Evolutionary conservation across 2,329 filamentous ascomycete genomes (phyloP).

Genomic region (Colletotrichum tofieldiae): DNA sequence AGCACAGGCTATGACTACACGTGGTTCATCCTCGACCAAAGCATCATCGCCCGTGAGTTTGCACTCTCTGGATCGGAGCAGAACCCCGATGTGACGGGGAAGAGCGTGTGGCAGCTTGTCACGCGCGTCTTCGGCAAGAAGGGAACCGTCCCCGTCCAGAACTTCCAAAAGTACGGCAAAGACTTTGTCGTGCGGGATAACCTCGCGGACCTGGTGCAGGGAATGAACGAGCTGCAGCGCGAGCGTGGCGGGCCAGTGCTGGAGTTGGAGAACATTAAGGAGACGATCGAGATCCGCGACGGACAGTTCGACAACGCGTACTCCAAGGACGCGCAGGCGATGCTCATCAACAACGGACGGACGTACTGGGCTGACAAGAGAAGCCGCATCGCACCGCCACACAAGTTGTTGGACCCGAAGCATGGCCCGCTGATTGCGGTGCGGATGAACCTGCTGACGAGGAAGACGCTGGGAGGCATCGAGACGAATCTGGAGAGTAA

Average conservation of each 20-base stretch:
- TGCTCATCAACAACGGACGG: slow-evolving; percentile 72
- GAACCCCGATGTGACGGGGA: slow-evolving; percentile 73
- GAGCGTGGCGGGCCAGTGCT: slow-evolving; percentile 64
- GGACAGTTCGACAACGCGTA: slow-evolving; percentile 70
- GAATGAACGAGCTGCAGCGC: slow-evolving; percentile 71
- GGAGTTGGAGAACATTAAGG: slow-evolving; percentile 60
- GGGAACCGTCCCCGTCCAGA: slow-evolving; percentile 69
- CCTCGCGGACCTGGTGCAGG: slow-evolving; percentile 68
- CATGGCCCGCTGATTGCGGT: slow-evolving; percentile 74
- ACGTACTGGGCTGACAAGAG: slow-evolving; percentile 69
- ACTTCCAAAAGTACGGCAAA: slow-evolving; percentile 71
- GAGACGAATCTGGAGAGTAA: slow-evolving; percentile 72
- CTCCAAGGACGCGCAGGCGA: slow-evolving; percentile 74
- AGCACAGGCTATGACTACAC: slow-evolving; percentile 74
- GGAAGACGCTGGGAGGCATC: slow-evolving; percentile 74
- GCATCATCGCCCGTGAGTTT: slow-evolving; percentile 74
- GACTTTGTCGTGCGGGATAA: slow-evolving; percentile 74
- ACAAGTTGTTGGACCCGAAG: slow-evolving; percentile 67
- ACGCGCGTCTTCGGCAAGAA: slow-evolving; percentile 66
- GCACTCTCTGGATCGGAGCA: slow-evolving; percentile 75
- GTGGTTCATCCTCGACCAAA: slow-evolving; percentile 74
- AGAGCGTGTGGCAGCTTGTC: slow-evolving; percentile 69
- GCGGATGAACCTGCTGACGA: slow-evolving; percentile 72
- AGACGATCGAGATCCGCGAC: slow-evolving; percentile 68
- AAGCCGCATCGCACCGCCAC: slow-evolving; percentile 68